These are phyloP conservation scores for Nemania sp. DNA, from an alignment of 2,329 filamentous ascomycete species.

Conservation along the genomic window DNA sequence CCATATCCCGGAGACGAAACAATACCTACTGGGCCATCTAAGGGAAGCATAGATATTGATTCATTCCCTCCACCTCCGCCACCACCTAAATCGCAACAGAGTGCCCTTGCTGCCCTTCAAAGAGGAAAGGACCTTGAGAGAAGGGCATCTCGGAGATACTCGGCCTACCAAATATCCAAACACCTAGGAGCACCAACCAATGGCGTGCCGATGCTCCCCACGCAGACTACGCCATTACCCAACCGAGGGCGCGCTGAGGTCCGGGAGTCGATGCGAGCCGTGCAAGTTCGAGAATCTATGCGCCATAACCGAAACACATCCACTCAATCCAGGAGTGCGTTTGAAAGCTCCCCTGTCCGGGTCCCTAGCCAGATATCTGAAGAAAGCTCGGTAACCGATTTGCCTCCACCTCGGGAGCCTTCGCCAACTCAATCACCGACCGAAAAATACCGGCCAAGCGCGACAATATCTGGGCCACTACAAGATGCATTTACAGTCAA, in stretches of 20 bases:
- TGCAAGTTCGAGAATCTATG: constrained; percentile 65
- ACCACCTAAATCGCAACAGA: constrained; percentile 85
- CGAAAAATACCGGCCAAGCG: constrained; percentile 71
- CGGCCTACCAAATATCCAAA: constrained; percentile 96
- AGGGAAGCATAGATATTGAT: constrained; percentile 68
- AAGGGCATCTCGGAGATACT: constrained; percentile 91
- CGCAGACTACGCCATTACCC: constrained; percentile 84
- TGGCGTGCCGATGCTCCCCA: constrained; percentile 86
- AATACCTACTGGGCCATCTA: constrained; percentile 59
- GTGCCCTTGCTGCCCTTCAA: constrained; percentile 90
- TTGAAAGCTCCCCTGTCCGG: constrained; percentile 72
- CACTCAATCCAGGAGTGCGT: constrained; percentile 56
- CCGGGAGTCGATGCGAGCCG: constrained; percentile 82
- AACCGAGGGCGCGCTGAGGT: constrained; percentile 84
- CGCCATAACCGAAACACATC: constrained; percentile 64
- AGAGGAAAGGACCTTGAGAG: constrained; percentile 92
- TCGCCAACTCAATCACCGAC: constrained; percentile 70
- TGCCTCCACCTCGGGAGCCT: constrained; percentile 51
- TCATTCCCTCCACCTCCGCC: constrained; percentile 80
- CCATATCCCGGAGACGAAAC: constrained; percentile 75
- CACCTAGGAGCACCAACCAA: constrained; percentile 84
- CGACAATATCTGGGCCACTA: constrained; percentile 70
- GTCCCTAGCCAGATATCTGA: constrained; percentile 73
- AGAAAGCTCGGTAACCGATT: constrained; percentile 57
- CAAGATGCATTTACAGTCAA: constrained; percentile 60